A percentile compares a stretch with the other conserved stretches of the same genome.
phyloP scores from a whole-genome alignment of 2,329 filamentous ascomycete species.

The Aspergillus ustus region DNA sequence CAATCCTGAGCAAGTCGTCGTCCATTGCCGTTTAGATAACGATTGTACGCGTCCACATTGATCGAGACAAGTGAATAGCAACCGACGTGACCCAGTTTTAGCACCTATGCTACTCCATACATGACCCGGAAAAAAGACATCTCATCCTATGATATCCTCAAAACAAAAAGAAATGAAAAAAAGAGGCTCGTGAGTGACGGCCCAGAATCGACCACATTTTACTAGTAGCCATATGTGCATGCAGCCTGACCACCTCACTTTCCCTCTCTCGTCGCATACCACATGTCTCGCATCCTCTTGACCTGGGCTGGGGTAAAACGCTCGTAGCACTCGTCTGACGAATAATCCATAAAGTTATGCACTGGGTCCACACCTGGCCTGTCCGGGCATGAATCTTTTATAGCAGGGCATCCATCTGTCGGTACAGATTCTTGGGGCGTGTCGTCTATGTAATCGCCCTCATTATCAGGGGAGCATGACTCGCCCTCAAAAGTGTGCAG shows the following conservation, averaged over 20 bases:
- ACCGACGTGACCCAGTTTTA: too few species aligned
- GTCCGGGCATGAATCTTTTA: slow-evolving; percentile 57
- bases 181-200: too few species aligned
- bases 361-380: slow-evolving; percentile 55
- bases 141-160: too few species aligned
- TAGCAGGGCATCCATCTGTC: slow-evolving; percentile 60
- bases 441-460: slow-evolving; percentile 50
- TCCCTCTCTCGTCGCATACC: slow-evolving; percentile 47
- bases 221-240: slow-evolving; percentile 8
- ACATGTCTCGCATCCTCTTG: slow-evolving; percentile 58
- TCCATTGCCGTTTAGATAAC: too few species aligned
- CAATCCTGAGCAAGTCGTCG: too few species aligned
- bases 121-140: too few species aligned
- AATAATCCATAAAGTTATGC: slow-evolving; percentile 66
- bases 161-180: too few species aligned
- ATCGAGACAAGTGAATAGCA: too few species aligned
- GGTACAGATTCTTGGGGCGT: slow-evolving; percentile 57
- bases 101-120: too few species aligned
- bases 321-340: slow-evolving; percentile 59
- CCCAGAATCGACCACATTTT: too few species aligned
- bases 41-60: too few species aligned
- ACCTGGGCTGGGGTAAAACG: slow-evolving; percentile 57
- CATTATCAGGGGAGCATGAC: slow-evolving; percentile 38
- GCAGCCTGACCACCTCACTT: slow-evolving; percentile 28
- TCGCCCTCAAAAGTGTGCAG: slow-evolving; percentile 51